Percentiles rank a stretch among this genome's conserved stretches.
Conservation (phyloP, 2,329 filamentous ascomycete genomes). For the Apiospora kogelbergensis region DNA sequence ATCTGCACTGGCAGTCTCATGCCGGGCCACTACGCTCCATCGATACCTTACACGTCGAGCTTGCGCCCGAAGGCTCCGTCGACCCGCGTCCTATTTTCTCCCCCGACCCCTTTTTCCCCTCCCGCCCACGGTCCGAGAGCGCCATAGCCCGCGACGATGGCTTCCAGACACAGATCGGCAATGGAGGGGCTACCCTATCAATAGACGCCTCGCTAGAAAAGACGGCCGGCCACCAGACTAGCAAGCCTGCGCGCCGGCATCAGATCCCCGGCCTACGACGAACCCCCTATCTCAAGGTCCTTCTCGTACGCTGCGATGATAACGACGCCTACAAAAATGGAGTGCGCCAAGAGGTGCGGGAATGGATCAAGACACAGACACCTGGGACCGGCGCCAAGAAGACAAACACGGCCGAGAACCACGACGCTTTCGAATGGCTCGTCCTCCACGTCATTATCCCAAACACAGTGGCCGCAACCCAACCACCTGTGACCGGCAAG, state of each 20-base stretch:
- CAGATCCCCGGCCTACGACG: conserved; percentile 92
- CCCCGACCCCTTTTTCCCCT: conserved; percentile 35
- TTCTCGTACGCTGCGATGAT: conserved; percentile 89
- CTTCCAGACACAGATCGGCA: conserved; percentile 54
- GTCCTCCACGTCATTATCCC: conserved; percentile 91
- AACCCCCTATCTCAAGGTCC: conserved; percentile 91
- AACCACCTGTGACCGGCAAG: conserved; percentile 64
- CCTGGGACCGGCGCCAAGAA: conserved; percentile 59
- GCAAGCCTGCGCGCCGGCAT: conserved; percentile 65
- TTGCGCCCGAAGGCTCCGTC: conserved; percentile 61
- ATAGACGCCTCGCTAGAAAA: conserved; percentile 39
- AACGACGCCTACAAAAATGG: conserved; percentile 88
- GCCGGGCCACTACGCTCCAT: conserved; percentile 90
- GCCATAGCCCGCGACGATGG: conserved; percentile 52
- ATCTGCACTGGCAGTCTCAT: conserved; percentile 96
- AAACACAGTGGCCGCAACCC: conserved; percentile 76
- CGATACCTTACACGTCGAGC: conserved; percentile 85
- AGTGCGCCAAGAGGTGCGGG: conserved; percentile 74
- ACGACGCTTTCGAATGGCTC: conserved; percentile 95
- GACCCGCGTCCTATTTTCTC: conserved; percentile 41
- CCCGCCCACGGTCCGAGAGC: conserved; percentile 28
- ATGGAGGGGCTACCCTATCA: conserved; percentile 30
- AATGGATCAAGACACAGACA: conserved; percentile 85
- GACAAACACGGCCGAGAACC: conserved; percentile 76
- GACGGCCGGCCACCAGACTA: conserved; percentile 33